A percentile compares a stretch with the other conserved stretches of the same genome.
Evolutionary conservation across 176 grass and related monocot genomes (phyloP).

Genomic region (Oryza coarctata): DNA sequence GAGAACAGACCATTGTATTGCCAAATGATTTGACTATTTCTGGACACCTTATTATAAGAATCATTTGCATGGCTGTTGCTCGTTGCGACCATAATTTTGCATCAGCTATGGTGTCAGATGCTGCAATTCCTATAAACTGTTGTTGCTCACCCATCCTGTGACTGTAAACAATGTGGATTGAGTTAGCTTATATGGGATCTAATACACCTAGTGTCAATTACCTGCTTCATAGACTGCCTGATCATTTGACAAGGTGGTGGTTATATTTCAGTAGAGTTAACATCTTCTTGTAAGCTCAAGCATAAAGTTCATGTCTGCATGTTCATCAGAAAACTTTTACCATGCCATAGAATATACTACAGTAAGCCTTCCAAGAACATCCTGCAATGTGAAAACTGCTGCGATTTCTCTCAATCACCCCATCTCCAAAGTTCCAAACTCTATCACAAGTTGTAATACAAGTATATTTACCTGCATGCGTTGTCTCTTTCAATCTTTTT

Average conservation of each 20-base stretch:
- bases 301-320: background rate
- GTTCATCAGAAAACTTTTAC: background rate
- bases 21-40: conserved; percentile 29
- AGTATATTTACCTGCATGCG: background rate
- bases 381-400: conserved; percentile 27
- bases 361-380: background rate
- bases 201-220: background rate
- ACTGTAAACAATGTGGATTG: background rate
- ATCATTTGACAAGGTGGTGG: background rate
- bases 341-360: conserved; percentile 28
- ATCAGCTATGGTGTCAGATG: background rate
- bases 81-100: conserved; percentile 20
- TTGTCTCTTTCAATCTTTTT: conserved; percentile 16
- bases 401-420: conserved; percentile 26
- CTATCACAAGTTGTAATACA: background rate
- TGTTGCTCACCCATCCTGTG: too few species aligned
- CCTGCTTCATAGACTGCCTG: background rate
- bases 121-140: background rate
- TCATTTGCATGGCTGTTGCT: background rate
- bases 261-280: background rate
- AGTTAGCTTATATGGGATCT: background rate
- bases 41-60: background rate
- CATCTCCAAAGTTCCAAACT: background rate
- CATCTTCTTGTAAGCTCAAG: background rate
- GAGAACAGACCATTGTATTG: conserved; percentile 60